Percentiles rank a stretch among this genome's conserved stretches.
These are phyloP conservation scores for Globisporangium cystogenes DNA, from an alignment of 352 stramenopile genomes.

Conservation along the genomic window DNA sequence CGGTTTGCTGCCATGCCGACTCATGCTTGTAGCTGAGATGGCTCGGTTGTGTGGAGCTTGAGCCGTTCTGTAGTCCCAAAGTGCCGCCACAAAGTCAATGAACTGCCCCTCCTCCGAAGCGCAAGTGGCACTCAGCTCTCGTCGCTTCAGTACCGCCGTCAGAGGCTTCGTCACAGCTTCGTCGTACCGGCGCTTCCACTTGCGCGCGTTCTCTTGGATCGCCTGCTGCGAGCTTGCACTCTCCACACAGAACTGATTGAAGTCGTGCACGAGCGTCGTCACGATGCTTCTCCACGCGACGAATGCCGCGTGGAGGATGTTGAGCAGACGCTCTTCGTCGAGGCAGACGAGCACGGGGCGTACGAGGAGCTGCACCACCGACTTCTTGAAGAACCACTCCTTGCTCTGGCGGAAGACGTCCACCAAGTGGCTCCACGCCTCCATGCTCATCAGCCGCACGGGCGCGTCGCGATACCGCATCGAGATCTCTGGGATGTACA, in stretches of 20 bases:
- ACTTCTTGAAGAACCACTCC: constrained; percentile 57
- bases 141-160: constrained; percentile 11
- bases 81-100: constrained; percentile 15
- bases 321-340: constrained; percentile 38
- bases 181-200: constrained; percentile 57
- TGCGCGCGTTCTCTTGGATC: constrained; percentile 30
- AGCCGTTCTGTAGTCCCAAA: constrained; percentile 13
- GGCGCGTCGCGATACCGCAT: constrained; percentile 41
- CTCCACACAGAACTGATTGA: constrained; percentile 32
- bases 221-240: constrained; percentile 14
- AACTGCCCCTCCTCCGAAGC: constrained; percentile 23
- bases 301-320: constrained; percentile 43
- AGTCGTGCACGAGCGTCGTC: constrained; percentile 34
- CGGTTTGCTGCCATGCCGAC: too few species aligned
- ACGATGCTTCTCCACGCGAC: constrained; percentile 44
- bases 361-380: constrained; percentile 39
- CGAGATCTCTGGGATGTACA: constrained; percentile 51
- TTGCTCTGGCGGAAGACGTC: constrained; percentile 37
- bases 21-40: neutral
- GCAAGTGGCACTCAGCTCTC: neutral
- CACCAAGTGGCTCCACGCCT: constrained; percentile 44
- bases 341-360: constrained; percentile 41
- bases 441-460: constrained; percentile 41
- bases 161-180: constrained; percentile 37
- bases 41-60: neutral